Base-by-base conservation (phyloP, 331 rosid genomes). In the Acacia concinna region DNA sequence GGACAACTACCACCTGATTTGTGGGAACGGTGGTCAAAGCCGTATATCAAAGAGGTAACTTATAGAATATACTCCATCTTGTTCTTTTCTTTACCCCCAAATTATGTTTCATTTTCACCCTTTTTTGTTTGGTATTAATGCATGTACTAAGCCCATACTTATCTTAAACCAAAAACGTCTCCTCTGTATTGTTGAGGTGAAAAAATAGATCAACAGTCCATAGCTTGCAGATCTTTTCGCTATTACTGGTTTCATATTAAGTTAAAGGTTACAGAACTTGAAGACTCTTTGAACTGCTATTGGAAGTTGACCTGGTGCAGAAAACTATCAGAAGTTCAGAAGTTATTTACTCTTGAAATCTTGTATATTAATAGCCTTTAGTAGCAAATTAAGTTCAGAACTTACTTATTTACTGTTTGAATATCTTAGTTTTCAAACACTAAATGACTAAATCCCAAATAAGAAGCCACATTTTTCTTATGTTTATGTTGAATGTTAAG, bases 21-120 rank as follows among this genome's bases (percentile, higher is more conserved):
- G 98, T 95, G 99, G 99, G 99, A 95, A 43, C 74, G 78, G 67
- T 95, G 99, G 99, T 93, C 99, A 49, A 95, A 91, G 87, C 98
- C 99, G 47, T 95, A 90, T 69, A 93, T 95, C 78, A 85, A 88
- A 86, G 92, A 95, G 96, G 98, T 91, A 84, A 81, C 81, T 25
- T 52, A 18, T 76, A 31, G 56, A 71, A 54, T 51, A 68, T 5
- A 68, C 23, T 76, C 66, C 46, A 21, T 5, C 23, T 1, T 12
- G 32, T 57, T 57, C 25, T 11, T 25, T 25, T 25, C 57, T 49
- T 49, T 6, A 0, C 57, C 20, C 25, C 25, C 17, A 4, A 57
- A 57, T 56, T 56, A 3, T 57, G 20, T 74, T 77, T 35, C 69
- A 23, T 60, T 38, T 70, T 32, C 30, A 14, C 18, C 49, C 38